Percentiles rank a stretch among this genome's conserved stretches.
Conservation (phyloP, 257 asterid species). For the Gentiana dahurica region DNA sequence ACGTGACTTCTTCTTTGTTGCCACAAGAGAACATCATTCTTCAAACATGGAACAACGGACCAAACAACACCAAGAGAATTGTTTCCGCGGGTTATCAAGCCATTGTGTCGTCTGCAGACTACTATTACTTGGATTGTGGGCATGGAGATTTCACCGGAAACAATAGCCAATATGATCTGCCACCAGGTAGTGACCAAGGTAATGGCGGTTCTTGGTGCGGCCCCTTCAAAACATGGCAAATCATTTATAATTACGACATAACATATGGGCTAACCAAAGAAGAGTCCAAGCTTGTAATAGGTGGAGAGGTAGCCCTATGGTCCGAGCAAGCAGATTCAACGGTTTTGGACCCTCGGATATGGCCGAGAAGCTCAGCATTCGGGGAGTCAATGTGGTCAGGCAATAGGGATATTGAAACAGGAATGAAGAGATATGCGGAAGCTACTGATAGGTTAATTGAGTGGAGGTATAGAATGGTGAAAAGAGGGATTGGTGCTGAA, state of each 20-base stretch:
- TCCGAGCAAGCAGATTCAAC: constrained; percentile 89
- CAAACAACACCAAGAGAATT: constrained; percentile 54
- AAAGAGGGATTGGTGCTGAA: constrained; percentile 69
- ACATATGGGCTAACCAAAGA: constrained; percentile 41
- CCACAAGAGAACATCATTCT: constrained; percentile 53
- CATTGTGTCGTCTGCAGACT: constrained; percentile 70
- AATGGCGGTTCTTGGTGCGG: constrained; percentile 92
- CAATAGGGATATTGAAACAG: constrained; percentile 37
- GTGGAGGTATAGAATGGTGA: constrained; percentile 87
- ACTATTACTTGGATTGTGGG: constrained; percentile 82
- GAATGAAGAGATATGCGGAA: constrained; percentile 68
- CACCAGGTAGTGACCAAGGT: constrained; percentile 40
- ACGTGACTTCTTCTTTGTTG: constrained; percentile 43
- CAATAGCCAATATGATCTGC: constrained; percentile 38
- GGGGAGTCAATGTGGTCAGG: constrained; percentile 90
- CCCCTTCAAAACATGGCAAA: constrained; percentile 85
- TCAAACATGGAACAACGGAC: constrained; percentile 83
- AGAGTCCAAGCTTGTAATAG: constrained; percentile 60
- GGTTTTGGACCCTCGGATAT: constrained; percentile 71
- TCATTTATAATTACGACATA: constrained; percentile 72
- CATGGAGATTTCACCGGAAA: constrained; percentile 83
- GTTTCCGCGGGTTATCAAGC: constrained; percentile 61
- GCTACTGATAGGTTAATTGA: constrained; percentile 77
- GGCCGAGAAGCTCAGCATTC: constrained; percentile 90
- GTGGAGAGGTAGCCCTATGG: constrained; percentile 89